Evolutionary conservation across 75 land plant species (phyloP).

Genomic region (Selaginella moellendorffii): DNA sequence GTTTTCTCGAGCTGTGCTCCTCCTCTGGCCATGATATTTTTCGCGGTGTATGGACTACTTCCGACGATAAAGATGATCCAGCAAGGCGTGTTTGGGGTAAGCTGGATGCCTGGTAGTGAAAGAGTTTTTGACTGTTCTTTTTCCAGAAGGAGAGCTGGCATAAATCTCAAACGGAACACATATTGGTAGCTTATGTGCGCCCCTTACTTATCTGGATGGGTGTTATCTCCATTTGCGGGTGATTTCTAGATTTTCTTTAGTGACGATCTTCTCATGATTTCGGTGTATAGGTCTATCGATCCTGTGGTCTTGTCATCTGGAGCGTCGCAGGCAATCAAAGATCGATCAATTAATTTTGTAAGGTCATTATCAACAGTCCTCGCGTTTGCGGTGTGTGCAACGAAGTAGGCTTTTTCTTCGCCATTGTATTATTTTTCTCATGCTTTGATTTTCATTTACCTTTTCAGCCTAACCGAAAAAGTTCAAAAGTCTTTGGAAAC

Average conservation of each 20-base stretch:
- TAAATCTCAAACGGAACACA: not conserved
- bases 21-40: not conserved
- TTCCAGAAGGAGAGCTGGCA: not conserved
- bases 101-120: no score
- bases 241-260: not conserved
- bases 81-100: no score
- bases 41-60: not conserved
- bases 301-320: not conserved
- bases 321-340: slow-evolving; percentile 2
- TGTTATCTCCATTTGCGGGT: not conserved
- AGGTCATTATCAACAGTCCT: slow-evolving; percentile 1
- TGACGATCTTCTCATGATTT: not conserved
- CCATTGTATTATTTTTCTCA: not conserved
- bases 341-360: not conserved
- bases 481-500: not conserved
- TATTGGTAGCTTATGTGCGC: not conserved
- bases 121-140: no score
- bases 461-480: not conserved
- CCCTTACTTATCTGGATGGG: not conserved
- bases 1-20: not conserved
- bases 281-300: not conserved
- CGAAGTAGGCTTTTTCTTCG: not conserved
- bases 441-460: not conserved
- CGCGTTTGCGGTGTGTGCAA: slow-evolving; percentile 1
- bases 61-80: no score